Percentiles rank a stretch among this genome's conserved stretches.
phyloP scores from a whole-genome alignment of 1,284 basidiomycete genomes.

The Ustilago vetiveriae region DNA sequence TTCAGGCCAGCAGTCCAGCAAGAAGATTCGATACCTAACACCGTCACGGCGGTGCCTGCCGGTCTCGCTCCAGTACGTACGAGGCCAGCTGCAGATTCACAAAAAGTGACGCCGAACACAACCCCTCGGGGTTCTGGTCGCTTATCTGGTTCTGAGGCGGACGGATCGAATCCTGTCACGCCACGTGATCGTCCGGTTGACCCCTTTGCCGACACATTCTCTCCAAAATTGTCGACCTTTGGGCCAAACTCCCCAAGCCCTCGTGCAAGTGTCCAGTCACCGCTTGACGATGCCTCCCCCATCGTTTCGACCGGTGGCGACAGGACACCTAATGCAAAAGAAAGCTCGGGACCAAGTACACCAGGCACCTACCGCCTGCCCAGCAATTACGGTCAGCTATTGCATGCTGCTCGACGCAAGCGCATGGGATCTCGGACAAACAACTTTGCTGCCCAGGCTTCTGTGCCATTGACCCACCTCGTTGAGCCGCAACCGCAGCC shows the following conservation, averaged over 20 bases:
- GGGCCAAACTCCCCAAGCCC: too few species aligned
- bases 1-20: background rate
- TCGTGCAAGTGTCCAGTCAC: too few species aligned
- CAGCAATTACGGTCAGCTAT: slow-evolving; percentile 8
- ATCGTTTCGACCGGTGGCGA: slow-evolving; percentile 3
- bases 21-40: too few species aligned
- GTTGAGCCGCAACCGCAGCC: background rate
- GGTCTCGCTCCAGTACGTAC: slow-evolving; percentile 3
- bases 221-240: background rate
- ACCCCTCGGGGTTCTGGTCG: background rate
- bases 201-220: background rate
- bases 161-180: slow-evolving; percentile 14
- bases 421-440: background rate
- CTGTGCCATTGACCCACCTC: background rate
- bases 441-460: background rate
- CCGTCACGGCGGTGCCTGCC: background rate
- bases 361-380: slow-evolving; percentile 8
- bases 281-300: background rate
- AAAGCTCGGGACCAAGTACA: background rate
- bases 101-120: slow-evolving; percentile 4
- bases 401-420: background rate
- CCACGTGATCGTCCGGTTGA: background rate
- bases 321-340: background rate
- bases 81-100: background rate
- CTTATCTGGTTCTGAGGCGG: slow-evolving; percentile 9